Percentiles rank a stretch among this genome's conserved stretches.
Conservation (phyloP, 495 filamentous ascomycete species). For the Trichoderma orchidacearum region DNA sequence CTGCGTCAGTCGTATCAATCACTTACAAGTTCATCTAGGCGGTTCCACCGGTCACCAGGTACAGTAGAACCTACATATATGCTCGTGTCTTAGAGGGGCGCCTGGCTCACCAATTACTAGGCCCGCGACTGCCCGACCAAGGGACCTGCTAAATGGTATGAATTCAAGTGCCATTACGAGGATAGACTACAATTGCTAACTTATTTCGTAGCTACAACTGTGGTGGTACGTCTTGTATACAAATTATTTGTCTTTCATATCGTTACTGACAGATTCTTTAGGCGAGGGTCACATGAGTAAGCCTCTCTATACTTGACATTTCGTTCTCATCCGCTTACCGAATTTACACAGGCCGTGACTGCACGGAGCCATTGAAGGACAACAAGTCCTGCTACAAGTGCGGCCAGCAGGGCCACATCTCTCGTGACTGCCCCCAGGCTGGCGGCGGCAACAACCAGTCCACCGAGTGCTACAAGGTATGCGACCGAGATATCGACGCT, state of each 20-base stretch:
- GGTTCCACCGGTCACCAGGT: constrained; percentile 65
- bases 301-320: constrained; percentile 13
- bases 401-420: constrained; percentile 77
- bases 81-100: neutral
- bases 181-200: constrained; percentile 12
- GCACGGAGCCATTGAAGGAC: constrained; percentile 76
- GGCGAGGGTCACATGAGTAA: constrained; percentile 83
- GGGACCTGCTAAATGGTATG: constrained; percentile 67
- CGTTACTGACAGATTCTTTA: constrained; percentile 9
- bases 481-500: neutral
- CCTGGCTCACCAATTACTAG: constrained; percentile 19
- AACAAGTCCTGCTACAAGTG: constrained; percentile 90
- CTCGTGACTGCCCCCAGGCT: constrained; percentile 68
- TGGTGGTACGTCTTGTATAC: constrained; percentile 34
- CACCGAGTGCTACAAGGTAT: constrained; percentile 80
- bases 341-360: constrained; percentile 60
- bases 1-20: neutral
- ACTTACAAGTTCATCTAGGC: constrained; percentile 29
- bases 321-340: neutral
- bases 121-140: constrained; percentile 92
- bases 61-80: constrained; percentile 7
- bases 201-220: constrained; percentile 31
- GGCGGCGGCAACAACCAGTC: constrained; percentile 22
- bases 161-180: constrained; percentile 11
- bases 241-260: neutral